phyloP scores from a whole-genome alignment of 768 basidiomycete genomes.

The Kondoa malvinella region DNA sequence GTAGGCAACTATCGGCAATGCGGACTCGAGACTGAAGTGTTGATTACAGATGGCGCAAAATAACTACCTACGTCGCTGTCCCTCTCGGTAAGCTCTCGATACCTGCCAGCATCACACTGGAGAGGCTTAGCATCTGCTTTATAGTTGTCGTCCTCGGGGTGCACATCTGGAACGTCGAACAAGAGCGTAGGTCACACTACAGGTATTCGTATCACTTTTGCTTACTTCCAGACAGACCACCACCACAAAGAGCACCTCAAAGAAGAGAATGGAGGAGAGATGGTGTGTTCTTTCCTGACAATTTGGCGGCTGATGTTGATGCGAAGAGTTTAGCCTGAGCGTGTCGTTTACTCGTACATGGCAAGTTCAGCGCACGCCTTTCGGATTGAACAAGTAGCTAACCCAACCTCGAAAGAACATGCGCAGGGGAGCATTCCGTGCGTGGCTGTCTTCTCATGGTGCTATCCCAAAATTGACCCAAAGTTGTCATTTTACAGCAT shows the following conservation, averaged over 20 bases:
- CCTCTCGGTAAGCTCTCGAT: slow-evolving; percentile 6
- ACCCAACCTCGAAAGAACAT: too few relatives aligned
- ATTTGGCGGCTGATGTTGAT: too few relatives aligned
- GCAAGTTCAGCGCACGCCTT: too few relatives aligned
- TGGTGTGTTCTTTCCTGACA: too few relatives aligned
- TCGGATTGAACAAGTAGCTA: too few relatives aligned
- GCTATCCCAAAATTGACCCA: neutral
- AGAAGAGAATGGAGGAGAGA: slow-evolving; percentile 26
- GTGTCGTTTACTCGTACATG: neutral
- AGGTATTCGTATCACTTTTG: neutral
- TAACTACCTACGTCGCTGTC: slow-evolving; percentile 15
- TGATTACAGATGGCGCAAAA: slow-evolving; percentile 24
- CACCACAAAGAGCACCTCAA: slow-evolving; percentile 24
- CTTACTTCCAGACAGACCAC: slow-evolving; percentile 10
- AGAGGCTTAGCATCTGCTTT: neutral
- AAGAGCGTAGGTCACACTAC: neutral
- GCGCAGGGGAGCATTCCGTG: neutral
- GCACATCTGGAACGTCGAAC: slow-evolving; percentile 5
- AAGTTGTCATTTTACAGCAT: neutral
- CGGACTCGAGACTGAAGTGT: too few relatives aligned
- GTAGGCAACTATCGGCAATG: too few relatives aligned
- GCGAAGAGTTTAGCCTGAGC: too few relatives aligned
- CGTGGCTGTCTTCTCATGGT: neutral
- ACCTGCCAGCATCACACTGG: neutral
- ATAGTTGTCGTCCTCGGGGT: slow-evolving; percentile 2